A percentile compares a stretch with the other conserved stretches of the same genome.
These are phyloP conservation scores for Schizophyllum commune DNA, from an alignment of 1,284 basidiomycete genomes.

Conservation along the genomic window DNA sequence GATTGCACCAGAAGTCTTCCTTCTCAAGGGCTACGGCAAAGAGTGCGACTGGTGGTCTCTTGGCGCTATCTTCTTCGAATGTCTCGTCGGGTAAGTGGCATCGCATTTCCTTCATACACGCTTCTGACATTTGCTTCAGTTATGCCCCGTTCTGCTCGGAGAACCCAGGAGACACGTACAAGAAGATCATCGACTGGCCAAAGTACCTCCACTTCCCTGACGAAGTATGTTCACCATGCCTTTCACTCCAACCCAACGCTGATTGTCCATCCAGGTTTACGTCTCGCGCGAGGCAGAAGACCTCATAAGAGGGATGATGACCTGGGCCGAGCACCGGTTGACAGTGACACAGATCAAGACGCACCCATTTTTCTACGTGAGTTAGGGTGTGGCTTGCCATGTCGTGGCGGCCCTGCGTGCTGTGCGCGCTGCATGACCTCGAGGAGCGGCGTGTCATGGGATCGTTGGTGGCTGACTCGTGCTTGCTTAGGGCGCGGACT, in stretches of 20 bases:
- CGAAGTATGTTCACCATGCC: conserved; percentile 71
- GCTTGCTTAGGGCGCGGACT: conserved; percentile 76
- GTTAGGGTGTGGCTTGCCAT: background rate
- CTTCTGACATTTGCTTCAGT: conserved; percentile 38
- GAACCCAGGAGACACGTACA: conserved; percentile 95
- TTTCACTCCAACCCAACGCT: background rate
- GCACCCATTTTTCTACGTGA: conserved; percentile 85
- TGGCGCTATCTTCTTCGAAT: conserved; percentile 98
- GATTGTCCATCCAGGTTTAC: background rate
- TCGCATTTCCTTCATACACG: background rate
- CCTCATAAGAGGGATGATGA: conserved; percentile 59
- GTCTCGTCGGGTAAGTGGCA: conserved; percentile 71
- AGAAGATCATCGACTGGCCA: conserved; percentile 97
- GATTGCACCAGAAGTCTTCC: conserved; percentile 98
- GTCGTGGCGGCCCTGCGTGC: too few relatives aligned
- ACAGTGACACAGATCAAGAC: conserved; percentile 85
- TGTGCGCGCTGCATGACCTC: too few relatives aligned
- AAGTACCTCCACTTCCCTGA: conserved; percentile 91
- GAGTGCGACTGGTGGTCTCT: conserved; percentile 99
- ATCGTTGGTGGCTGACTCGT: too few relatives aligned
- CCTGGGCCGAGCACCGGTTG: conserved; percentile 74
- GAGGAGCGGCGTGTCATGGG: too few relatives aligned
- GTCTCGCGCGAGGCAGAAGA: background rate
- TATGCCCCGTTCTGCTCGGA: conserved; percentile 98
- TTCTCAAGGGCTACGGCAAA: conserved; percentile 96